Evolutionary conservation across 305 asterid species (phyloP).

Genomic region (Fraxinus nigra): DNA sequence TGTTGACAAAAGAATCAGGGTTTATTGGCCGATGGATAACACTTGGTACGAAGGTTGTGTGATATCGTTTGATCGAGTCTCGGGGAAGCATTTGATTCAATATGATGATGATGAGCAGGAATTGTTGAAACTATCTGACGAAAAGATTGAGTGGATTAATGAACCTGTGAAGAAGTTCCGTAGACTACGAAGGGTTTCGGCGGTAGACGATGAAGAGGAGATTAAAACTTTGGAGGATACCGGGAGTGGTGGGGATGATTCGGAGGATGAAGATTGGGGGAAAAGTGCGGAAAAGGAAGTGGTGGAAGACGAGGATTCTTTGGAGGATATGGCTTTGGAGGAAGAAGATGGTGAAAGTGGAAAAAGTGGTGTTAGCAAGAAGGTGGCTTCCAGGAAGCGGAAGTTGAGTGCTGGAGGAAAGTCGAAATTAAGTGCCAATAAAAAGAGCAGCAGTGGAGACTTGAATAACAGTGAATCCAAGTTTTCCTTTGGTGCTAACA

Average conservation of each 20-base stretch:
- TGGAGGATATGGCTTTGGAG: slow-evolving; percentile 58
- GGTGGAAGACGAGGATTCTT: slow-evolving; percentile 47
- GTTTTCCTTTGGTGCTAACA: slow-evolving; percentile 26
- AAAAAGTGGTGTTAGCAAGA: slow-evolving; percentile 23
- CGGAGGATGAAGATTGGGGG: slow-evolving; percentile 74
- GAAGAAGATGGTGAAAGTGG: slow-evolving; percentile 42
- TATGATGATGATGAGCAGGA: slow-evolving; percentile 93
- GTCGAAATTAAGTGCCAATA: slow-evolving; percentile 29
- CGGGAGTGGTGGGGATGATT: slow-evolving; percentile 39
- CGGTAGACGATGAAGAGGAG: slow-evolving; percentile 52
- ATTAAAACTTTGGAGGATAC: slow-evolving; percentile 13
- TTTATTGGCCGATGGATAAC: slow-evolving; percentile 91
- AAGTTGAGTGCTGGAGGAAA: slow-evolving; percentile 39
- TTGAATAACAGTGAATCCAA: slow-evolving; percentile 28
- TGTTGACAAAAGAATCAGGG: slow-evolving; percentile 56
- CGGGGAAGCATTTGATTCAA: slow-evolving; percentile 78
- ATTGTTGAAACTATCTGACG: slow-evolving; percentile 46
- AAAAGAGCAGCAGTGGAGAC: slow-evolving; percentile 48
- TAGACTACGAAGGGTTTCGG: slow-evolving; percentile 48
- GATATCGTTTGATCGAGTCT: slow-evolving; percentile 51
- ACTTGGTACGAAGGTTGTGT: slow-evolving; percentile 84
- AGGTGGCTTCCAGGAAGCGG: slow-evolving; percentile 42
- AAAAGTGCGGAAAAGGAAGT: slow-evolving; percentile 37
- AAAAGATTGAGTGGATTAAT: slow-evolving; percentile 70
- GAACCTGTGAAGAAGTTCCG: slow-evolving; percentile 55